Percentiles rank a stretch among this genome's conserved stretches.
phyloP scores from a whole-genome alignment of 768 basidiomycete genomes.

The Strobilomyces dryophilus region DNA sequence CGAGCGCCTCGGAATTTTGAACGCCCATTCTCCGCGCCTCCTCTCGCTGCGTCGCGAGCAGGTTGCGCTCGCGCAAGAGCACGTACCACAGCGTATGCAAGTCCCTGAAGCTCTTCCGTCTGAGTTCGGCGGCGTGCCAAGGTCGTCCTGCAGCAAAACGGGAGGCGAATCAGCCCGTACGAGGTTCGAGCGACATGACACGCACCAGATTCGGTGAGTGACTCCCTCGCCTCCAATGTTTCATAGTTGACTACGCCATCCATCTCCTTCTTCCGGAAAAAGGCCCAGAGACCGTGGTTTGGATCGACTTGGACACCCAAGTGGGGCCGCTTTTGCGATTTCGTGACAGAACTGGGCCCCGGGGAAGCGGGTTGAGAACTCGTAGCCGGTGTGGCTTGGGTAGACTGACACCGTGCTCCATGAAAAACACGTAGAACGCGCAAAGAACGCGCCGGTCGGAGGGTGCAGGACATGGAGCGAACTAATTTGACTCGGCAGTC shows the following conservation, averaged over 20 bases:
- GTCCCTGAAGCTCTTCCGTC: constrained; percentile 89
- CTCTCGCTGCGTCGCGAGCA: constrained; percentile 82
- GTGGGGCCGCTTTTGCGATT: constrained; percentile 39
- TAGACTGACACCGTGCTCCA: constrained; percentile 21
- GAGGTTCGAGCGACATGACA: not conserved
- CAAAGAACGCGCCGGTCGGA: constrained; percentile 20
- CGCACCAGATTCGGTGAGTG: constrained; percentile 36
- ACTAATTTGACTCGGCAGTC: not conserved
- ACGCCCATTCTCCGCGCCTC: constrained; percentile 66
- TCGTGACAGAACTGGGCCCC: constrained; percentile 4
- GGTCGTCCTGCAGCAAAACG: constrained; percentile 60
- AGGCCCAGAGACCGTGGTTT: constrained; percentile 73
- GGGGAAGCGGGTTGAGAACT: not conserved
- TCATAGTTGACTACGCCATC: constrained; percentile 55
- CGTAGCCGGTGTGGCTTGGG: not conserved
- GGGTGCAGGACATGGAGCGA: constrained; percentile 17
- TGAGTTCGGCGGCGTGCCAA: constrained; percentile 83
- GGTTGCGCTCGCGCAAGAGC: constrained; percentile 81
- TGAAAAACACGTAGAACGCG: constrained; percentile 12
- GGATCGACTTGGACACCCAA: constrained; percentile 43
- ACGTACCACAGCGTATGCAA: constrained; percentile 96
- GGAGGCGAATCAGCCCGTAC: constrained; percentile 2
- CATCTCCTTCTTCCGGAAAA: constrained; percentile 60
- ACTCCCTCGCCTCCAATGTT: constrained; percentile 35
- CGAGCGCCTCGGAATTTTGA: constrained; percentile 22